phyloP scores from a whole-genome alignment of 2,329 filamentous ascomycete species.

The Diaporthe destruens region DNA sequence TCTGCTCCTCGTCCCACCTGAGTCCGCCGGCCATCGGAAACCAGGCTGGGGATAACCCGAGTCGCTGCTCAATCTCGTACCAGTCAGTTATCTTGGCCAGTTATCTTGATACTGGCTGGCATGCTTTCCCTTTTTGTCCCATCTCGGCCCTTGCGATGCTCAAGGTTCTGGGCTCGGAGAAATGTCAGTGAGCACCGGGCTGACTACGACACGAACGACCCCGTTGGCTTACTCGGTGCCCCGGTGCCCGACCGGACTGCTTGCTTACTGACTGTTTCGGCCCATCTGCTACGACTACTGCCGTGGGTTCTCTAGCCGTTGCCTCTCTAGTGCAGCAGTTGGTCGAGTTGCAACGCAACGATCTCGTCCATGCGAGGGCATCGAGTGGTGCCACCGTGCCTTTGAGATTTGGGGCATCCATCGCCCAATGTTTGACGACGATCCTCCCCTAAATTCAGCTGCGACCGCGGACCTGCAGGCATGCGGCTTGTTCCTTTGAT shows the following conservation, averaged over 20 bases:
- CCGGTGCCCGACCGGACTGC: slow-evolving; percentile 30
- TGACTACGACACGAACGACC: slow-evolving; percentile 11
- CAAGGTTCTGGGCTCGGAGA: neutral
- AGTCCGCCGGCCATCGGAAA: slow-evolving; percentile 31
- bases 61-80: neutral
- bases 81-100: neutral
- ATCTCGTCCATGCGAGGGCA: slow-evolving; percentile 16
- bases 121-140: slow-evolving; percentile 6
- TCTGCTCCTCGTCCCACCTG: neutral
- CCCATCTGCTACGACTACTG: slow-evolving; percentile 4
- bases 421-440: neutral
- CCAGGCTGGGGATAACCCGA: slow-evolving; percentile 33
- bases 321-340: neutral
- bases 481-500: neutral
- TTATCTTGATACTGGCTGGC: neutral
- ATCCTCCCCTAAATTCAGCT: slow-evolving; percentile 23
- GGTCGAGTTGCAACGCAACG: neutral
- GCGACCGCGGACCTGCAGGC: slow-evolving; percentile 9
- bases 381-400: slow-evolving; percentile 14
- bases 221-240: slow-evolving; percentile 3
- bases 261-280: slow-evolving; percentile 10
- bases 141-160: neutral
- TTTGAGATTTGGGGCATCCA: neutral
- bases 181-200: slow-evolving; percentile 22
- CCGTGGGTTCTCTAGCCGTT: slow-evolving; percentile 20